Base-by-base conservation (phyloP, 23 red algal species). In the Porphyridium purpureum region DNA sequence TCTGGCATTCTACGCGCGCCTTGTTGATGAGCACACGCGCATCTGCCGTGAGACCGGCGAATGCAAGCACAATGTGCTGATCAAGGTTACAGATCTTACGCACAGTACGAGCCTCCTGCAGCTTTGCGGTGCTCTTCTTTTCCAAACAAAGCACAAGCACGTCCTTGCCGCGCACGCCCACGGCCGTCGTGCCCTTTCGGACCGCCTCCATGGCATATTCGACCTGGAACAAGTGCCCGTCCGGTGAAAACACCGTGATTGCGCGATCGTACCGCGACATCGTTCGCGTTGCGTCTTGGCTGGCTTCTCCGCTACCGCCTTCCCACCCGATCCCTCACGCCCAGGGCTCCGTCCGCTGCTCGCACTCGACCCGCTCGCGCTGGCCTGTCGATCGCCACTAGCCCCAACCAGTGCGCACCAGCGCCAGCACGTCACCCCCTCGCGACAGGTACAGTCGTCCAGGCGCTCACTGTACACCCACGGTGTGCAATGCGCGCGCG, bases 201-300 rank as follows among this genome's bases (percentile, higher is more conserved):
- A 98, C 90, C 20, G 90, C 90, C 57, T 98, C 90, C 11, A 98
- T 48, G 29, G 90, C 90, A 61, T 98, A 98, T 64, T 98, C 90
- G 21, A 98, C 90, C 71, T 98, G 90, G 58, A 98, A 98, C n/a
- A 98, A 59, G 68, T 98, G 90, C 9, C 90, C 90, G 62, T 98
- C 90, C 11, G 90, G 90, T 0, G 90, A 98, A 62, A 98, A 98
- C 1, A 98, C 90, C 0, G 90, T 98, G 50, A 98, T 98, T 32
- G 90, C 90, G 17, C 90, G 80, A 55, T 98, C 90, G 65, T 98
- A 98, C 27, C 61, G 26, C 21, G 61, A 67, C 46, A n/a, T n/a
- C n/a, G n/a, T n/a, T n/a, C n/a, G n/a, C n/a, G n/a, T n/a, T n/a
- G n/a, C n/a, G n/a, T n/a, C n/a, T n/a, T n/a, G n/a, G n/a, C n/a